These are phyloP conservation scores for Penicillium crystallinum DNA, from an alignment of 495 filamentous ascomycete genomes.

Conservation along the genomic window DNA sequence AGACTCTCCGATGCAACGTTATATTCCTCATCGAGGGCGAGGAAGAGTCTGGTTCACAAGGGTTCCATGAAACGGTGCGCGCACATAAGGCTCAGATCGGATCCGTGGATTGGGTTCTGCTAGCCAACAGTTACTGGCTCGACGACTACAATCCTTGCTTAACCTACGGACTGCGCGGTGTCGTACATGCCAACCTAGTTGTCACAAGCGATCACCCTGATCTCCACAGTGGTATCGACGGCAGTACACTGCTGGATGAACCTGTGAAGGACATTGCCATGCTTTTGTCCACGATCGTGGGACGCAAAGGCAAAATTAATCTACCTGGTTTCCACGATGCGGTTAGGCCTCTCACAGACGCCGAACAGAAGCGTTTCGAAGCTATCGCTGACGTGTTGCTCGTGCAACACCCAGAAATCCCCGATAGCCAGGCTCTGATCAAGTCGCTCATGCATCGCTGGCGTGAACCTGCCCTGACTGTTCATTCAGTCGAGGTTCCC, in stretches of 20 bases:
- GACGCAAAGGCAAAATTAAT: constrained; percentile 50
- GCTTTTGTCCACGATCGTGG: constrained; percentile 72
- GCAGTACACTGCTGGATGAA: constrained; percentile 80
- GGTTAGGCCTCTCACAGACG: constrained; percentile 66
- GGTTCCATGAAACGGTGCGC: constrained; percentile 75
- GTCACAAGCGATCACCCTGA: constrained; percentile 82
- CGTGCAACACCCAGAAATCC: constrained; percentile 60
- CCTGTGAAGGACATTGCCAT: constrained; percentile 84
- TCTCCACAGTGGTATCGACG: constrained; percentile 92
- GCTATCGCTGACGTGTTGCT: constrained; percentile 76
- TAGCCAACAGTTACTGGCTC: constrained; percentile 98
- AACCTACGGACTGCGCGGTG: constrained; percentile 91
- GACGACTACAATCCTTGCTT: constrained; percentile 92
- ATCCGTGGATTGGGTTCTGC: constrained; percentile 82
- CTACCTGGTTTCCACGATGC: constrained; percentile 81
- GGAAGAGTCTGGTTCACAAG: constrained; percentile 88
- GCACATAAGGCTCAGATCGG: constrained; percentile 80
- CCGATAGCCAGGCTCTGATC: constrained; percentile 62
- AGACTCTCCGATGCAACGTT: constrained; percentile 76
- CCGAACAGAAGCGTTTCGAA: constrained; percentile 76
- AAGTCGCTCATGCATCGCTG: constrained; percentile 83
- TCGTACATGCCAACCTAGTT: constrained; percentile 86
- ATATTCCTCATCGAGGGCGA: constrained; percentile 95
- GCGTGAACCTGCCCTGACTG: constrained; percentile 92
- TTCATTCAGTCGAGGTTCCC: constrained; percentile 82